These are phyloP conservation scores for Aquilaria yunnanensis DNA, from an alignment of 345 rosid species.

Conservation along the genomic window DNA sequence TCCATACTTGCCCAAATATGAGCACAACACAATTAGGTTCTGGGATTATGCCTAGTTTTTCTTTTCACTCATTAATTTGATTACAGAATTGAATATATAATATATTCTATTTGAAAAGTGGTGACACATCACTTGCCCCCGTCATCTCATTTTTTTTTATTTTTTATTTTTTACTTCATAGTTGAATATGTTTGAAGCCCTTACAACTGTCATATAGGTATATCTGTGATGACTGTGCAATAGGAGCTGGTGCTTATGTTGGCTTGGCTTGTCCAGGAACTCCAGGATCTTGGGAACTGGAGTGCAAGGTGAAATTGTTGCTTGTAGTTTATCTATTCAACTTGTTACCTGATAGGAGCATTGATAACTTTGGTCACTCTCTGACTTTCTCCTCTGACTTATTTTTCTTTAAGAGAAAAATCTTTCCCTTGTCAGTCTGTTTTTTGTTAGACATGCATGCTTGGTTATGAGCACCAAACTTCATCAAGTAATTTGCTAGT, in stretches of 20 bases:
- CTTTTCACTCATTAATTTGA: background rate
- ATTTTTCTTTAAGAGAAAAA: background rate
- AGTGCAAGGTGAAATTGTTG: constrained; percentile 51
- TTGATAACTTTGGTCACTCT: too few relatives aligned
- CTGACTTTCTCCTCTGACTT: too few relatives aligned
- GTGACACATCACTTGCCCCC: background rate
- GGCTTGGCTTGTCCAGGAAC: constrained; percentile 78
- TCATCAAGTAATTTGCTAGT: too few relatives aligned
- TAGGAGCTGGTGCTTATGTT: constrained; percentile 59
- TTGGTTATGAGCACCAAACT: background rate
- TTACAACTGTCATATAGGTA: constrained; percentile 36
- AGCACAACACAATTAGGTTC: too few relatives aligned
- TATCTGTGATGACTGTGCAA: constrained; percentile 27
- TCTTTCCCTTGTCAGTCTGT: background rate
- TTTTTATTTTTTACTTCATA: constrained; percentile 2
- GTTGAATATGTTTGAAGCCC: constrained; percentile 2
- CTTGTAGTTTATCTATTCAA: background rate
- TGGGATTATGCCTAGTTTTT: background rate
- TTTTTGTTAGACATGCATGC: background rate
- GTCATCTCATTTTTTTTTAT: background rate
- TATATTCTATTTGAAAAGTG: background rate
- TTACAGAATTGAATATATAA: background rate
- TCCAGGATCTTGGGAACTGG: constrained; percentile 81
- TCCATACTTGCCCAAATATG: too few relatives aligned
- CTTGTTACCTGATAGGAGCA: too few relatives aligned